phyloP scores from a whole-genome alignment of 176 grass and related monocot species.

The Guadua angustifolia region DNA sequence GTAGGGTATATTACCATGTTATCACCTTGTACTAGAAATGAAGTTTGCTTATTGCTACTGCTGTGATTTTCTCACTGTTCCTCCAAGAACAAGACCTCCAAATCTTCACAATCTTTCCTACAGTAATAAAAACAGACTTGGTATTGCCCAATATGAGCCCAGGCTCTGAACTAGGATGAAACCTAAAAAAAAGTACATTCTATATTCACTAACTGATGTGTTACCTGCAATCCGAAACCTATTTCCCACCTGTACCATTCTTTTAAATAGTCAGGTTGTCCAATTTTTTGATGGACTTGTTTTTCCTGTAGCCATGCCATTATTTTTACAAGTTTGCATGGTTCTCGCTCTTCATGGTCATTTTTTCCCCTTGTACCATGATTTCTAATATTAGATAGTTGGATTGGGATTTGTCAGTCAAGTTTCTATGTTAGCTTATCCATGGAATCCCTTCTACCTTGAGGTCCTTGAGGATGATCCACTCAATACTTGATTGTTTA shows the following conservation, averaged over 20 bases:
- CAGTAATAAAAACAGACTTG: neutral
- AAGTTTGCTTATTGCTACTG: neutral
- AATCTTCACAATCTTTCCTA: constrained; percentile 7
- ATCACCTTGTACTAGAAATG: neutral
- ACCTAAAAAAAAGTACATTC: neutral
- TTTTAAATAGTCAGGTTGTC: constrained; percentile 3
- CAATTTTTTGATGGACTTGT: constrained; percentile 14
- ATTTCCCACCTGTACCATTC: neutral
- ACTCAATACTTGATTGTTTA: constrained; percentile 25
- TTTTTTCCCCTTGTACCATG: neutral
- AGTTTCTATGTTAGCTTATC: constrained; percentile 18
- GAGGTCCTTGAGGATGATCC: constrained; percentile 6
- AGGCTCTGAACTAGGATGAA: neutral
- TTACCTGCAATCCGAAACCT: constrained; percentile 3
- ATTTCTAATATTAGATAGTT: constrained; percentile 2
- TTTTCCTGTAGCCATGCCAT: neutral
- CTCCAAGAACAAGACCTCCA: neutral
- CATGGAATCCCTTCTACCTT: neutral
- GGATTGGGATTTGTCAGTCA: neutral
- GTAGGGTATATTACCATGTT: neutral
- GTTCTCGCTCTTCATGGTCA: neutral
- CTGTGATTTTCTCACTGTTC: constrained; percentile 12
- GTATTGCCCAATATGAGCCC: neutral
- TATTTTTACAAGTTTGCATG: neutral
- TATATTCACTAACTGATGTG: neutral